These are phyloP conservation scores for Kwoniella bestiolae DNA, from an alignment of 768 basidiomycete species.

Conservation along the genomic window DNA sequence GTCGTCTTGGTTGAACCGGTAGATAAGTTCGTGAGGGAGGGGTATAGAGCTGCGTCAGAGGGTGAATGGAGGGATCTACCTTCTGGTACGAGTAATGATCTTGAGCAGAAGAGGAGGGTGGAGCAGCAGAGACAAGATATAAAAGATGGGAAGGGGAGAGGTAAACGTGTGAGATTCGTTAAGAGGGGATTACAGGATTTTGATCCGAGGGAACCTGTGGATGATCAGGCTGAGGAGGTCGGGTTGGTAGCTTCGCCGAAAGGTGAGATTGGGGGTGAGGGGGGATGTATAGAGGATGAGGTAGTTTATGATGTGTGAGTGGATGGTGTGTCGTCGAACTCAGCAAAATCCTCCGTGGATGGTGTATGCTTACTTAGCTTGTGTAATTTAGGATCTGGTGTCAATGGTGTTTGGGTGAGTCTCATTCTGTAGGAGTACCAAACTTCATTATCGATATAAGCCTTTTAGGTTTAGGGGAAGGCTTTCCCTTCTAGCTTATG, in stretches of 20 bases:
- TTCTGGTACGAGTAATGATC: neutral
- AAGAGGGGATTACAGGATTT: constrained; percentile 79
- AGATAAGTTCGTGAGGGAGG: constrained; percentile 73
- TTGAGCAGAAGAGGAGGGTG: constrained; percentile 29
- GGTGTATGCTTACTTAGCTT: too few species aligned
- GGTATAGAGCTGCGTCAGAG: constrained; percentile 24
- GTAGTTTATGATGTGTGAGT: constrained; percentile 73
- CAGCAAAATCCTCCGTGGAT: too few species aligned
- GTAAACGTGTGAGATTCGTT: constrained; percentile 63
- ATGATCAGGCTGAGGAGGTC: constrained; percentile 59
- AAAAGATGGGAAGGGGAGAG: constrained; percentile 14
- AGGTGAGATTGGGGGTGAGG: constrained; percentile 64
- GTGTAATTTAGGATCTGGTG: constrained; percentile 69
- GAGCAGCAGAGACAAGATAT: constrained; percentile 56
- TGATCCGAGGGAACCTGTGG: constrained; percentile 66
- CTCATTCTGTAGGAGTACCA: neutral
- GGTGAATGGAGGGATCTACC: constrained; percentile 50
- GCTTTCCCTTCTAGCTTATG: neutral
- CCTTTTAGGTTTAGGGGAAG: too few species aligned
- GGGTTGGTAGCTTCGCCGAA: constrained; percentile 62
- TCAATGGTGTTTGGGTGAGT: constrained; percentile 86
- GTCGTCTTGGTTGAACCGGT: constrained; percentile 92
- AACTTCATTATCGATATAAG: too few species aligned
- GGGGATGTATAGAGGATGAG: constrained; percentile 55
- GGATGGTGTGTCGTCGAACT: neutral